Evolutionary conservation across 148 eudicot genomes (phyloP).

Genomic region (Heliosperma pusillum): DNA sequence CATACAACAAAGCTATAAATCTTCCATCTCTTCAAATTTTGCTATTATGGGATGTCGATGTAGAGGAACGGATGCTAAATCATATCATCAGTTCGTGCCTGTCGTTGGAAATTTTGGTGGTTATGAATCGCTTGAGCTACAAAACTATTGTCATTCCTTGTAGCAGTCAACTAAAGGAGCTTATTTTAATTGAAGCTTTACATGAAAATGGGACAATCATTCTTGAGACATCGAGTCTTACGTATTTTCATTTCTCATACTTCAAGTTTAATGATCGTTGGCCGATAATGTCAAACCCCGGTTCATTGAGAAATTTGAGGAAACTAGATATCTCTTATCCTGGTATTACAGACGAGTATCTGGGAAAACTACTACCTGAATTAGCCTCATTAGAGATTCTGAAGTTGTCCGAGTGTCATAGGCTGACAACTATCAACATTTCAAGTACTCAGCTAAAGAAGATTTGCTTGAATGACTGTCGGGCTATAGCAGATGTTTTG

Average conservation of each 20-base stretch:
- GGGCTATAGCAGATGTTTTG: not conserved
- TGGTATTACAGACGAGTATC: not conserved
- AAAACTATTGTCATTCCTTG: not conserved
- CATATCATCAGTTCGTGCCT: not conserved
- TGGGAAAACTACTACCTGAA: conserved; percentile 4
- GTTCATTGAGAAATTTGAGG: conserved; percentile 1
- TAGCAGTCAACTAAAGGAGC: not conserved
- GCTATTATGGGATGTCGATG: not conserved
- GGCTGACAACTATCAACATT: not conserved
- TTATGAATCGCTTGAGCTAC: not conserved
- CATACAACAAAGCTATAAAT: not conserved
- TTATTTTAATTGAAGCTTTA: not conserved
- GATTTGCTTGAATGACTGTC: not conserved
- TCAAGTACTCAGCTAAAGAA: not conserved
- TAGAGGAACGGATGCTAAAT: not conserved
- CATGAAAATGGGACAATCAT: not conserved
- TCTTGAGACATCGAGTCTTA: not conserved
- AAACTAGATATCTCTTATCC: not conserved
- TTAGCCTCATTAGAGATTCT: not conserved
- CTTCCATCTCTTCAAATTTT: not conserved
- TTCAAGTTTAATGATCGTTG: not conserved
- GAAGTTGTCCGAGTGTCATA: not conserved
- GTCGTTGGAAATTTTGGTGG: not conserved
- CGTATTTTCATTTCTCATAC: not conserved
- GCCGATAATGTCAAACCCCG: not conserved